Evolutionary conservation across 345 rosid species (phyloP).

Genomic region (Gossypioides kirkii): DNA sequence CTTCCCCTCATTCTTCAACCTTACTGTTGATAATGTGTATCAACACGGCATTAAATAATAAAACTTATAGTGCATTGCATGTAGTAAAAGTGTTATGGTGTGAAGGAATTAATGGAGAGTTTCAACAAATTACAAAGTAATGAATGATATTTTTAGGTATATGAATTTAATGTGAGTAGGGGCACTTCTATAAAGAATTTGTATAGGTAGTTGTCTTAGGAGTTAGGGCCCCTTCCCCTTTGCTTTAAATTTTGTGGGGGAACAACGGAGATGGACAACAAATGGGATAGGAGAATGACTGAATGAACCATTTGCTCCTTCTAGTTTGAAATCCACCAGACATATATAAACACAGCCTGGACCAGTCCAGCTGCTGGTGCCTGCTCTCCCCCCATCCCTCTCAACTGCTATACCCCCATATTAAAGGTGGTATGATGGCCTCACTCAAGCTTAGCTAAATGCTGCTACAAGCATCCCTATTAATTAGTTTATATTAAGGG

Average conservation of each 20-base stretch:
- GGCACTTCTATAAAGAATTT: not conserved
- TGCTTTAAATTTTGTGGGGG: slow-evolving; percentile 5
- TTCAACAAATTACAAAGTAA: too few species aligned
- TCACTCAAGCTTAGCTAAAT: not conserved
- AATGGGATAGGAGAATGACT: not conserved
- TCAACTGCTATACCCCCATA: not conserved
- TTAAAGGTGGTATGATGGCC: not conserved
- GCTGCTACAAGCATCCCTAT: too few species aligned
- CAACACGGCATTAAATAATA: too few species aligned
- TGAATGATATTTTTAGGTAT: not conserved
- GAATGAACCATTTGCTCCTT: not conserved
- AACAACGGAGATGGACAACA: not conserved
- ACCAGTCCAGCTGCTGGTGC: not conserved
- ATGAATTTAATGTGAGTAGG: not conserved
- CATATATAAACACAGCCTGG: not conserved
- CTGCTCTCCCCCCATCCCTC: not conserved
- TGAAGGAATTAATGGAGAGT: too few species aligned
- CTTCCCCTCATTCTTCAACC: too few species aligned
- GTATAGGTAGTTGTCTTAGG: not conserved
- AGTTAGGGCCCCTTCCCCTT: not conserved
- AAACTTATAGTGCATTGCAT: too few species aligned
- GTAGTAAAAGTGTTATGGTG: too few species aligned
- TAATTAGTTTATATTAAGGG: too few species aligned
- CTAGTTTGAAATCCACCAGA: not conserved
- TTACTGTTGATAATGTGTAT: too few species aligned